A percentile compares a stretch with the other conserved stretches of the same genome.
Conservation (phyloP, 805 yeast genomes). For the Candida maesae region DNA sequence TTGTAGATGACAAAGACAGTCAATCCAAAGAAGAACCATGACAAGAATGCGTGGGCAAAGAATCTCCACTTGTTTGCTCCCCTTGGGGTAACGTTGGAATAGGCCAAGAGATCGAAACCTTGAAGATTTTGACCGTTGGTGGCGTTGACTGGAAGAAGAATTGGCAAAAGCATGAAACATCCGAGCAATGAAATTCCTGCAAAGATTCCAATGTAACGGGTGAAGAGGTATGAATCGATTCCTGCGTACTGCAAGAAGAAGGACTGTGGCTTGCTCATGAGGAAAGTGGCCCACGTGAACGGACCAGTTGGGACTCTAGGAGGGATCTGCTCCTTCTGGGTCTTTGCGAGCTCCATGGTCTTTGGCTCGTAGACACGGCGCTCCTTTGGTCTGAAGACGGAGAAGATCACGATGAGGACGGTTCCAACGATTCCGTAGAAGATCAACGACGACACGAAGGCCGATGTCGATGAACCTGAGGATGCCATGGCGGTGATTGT, state of each 20-base stretch:
- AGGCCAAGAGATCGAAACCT: constrained; percentile 66
- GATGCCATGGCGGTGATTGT: constrained; percentile 10
- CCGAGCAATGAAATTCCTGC: constrained; percentile 26
- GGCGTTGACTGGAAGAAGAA: constrained; percentile 71
- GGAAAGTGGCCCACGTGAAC: constrained; percentile 50
- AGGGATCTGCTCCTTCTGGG: constrained; percentile 37
- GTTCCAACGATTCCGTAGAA: constrained; percentile 59
- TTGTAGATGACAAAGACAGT: constrained; percentile 64
- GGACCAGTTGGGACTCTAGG: constrained; percentile 42
- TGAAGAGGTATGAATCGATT: constrained; percentile 71
- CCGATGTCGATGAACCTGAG: constrained; percentile 58
- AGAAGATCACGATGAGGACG: constrained; percentile 56
- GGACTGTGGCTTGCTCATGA: constrained; percentile 53
- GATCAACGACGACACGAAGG: constrained; percentile 71
- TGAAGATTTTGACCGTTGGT: constrained; percentile 51
- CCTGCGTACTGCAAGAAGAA: constrained; percentile 68
- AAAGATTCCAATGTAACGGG: constrained; percentile 59
- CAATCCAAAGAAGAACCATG: constrained; percentile 71
- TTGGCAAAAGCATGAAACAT: constrained; percentile 37
- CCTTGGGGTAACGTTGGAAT: constrained; percentile 47
- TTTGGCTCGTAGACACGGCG: constrained; percentile 82
- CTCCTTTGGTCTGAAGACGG: constrained; percentile 59
- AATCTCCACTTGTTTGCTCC: constrained; percentile 51
- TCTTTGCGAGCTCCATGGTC: constrained; percentile 49
- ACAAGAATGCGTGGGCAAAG: constrained; percentile 71